Percentiles rank a stretch among this genome's conserved stretches.
These are phyloP conservation scores for Iodosphaeria phyllophila DNA, from an alignment of 2,329 filamentous ascomycete species.

Conservation along the genomic window DNA sequence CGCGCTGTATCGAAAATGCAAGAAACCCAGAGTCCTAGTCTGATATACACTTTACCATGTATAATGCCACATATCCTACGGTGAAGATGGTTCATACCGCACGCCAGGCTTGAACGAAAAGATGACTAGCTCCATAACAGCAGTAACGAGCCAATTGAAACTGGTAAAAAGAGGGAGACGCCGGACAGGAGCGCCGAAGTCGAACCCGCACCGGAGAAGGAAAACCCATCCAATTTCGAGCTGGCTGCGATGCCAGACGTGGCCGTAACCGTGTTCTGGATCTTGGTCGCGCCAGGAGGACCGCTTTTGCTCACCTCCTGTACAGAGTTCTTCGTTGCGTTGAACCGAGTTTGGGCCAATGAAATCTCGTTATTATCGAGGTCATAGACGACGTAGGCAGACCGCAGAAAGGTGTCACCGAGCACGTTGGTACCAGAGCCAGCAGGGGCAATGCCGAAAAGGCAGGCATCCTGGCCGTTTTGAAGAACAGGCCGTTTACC, in stretches of 20 bases:
- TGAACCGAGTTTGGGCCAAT: constrained; percentile 47
- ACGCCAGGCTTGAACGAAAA: no score
- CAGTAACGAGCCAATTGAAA: no score
- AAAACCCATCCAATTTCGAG: no score
- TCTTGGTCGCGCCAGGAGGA: constrained; percentile 34
- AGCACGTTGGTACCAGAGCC: constrained; percentile 37
- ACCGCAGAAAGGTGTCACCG: constrained; percentile 58
- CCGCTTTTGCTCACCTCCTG: constrained; percentile 33
- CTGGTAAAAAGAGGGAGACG: no score
- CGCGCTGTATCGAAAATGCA: no score
- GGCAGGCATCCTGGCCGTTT: constrained; percentile 36
- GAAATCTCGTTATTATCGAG: constrained; percentile 53
- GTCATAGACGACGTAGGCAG: constrained; percentile 61
- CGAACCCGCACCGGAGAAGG: no score
- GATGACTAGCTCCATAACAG: no score
- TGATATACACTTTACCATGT: no score
- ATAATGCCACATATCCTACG: no score
- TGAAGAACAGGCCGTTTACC: constrained; percentile 30
- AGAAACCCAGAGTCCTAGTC: no score
- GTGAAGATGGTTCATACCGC: no score
- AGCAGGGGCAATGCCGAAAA: constrained; percentile 48
- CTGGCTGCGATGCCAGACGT: constrained; percentile 19
- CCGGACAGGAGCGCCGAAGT: no score
- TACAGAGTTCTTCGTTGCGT: constrained; percentile 29
- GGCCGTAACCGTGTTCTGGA: constrained; percentile 28